Base-by-base conservation (phyloP, 768 basidiomycete genomes). In the Hygrophorus russula region DNA sequence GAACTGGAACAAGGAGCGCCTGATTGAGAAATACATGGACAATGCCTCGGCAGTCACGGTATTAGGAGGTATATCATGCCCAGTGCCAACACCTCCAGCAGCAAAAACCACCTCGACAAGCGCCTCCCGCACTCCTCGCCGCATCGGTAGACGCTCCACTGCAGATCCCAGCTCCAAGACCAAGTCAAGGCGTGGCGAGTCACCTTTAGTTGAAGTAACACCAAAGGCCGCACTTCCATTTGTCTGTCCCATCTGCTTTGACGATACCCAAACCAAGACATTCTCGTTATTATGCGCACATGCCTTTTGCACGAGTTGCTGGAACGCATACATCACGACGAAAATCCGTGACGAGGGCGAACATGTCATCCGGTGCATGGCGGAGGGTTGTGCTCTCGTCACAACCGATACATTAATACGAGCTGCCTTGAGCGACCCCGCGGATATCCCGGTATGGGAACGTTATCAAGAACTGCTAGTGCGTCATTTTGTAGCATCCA, bases 21-120 rank as follows among this genome's bases (percentile, higher is more conserved):
- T 99, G 15, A 89, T 91, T 52, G 94, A 98, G 65, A 85, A 88
- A 59, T 98, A 89, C 64, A 96, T 96, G 91, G 94, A 97, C 53
- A 86, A 90, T 47, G 76, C 88, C 0, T 69, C 78, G 14, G 64
- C 66, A 6, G 74, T 92, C 12, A 75, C 82, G 20, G 70, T 76
- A 19, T 74, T 76, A 5, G 90, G 93, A 1, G 96, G 94, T 3
- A 71, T 72, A 53, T 49, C 68, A 61, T 40, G 67, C 55, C 46
- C 75, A 41, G 60, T 76, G 33, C 67, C 69, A n/a, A 54, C 63
- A 30, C 51, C 69, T 12, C 56, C 64, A 9, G 34, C 61, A 15
- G 51, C 57, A 41, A 46, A 63, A 13, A 55, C 65, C 15, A 50
- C 28, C 59, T 64, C 0, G 60, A 59, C 28, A 54, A 51, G 41